Conservation (phyloP, 805 yeast species). For the Candida chilensis region DNA sequence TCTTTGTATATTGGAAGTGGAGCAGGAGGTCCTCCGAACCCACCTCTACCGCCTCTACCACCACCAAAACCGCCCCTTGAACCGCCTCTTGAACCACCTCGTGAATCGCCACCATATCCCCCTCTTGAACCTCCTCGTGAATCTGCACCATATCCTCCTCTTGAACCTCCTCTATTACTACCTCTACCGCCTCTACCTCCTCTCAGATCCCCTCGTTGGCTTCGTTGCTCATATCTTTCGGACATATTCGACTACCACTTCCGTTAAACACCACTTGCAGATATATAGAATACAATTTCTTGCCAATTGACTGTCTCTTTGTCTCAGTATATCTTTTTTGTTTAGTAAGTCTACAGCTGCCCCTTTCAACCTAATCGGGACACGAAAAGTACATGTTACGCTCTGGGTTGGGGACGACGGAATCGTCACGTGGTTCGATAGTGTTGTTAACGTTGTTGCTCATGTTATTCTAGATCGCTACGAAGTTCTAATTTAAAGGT, state of each 20-base stretch:
- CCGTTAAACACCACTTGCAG: too few species aligned
- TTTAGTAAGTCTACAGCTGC: too few species aligned
- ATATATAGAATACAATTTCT: too few species aligned
- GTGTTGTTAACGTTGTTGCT: too few species aligned
- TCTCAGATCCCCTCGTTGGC: constrained; percentile 3
- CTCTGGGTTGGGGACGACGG: too few species aligned
- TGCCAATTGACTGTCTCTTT: too few species aligned
- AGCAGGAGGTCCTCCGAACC: constrained; percentile 7
- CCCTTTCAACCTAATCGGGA: too few species aligned
- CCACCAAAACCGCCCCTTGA: constrained; percentile 3
- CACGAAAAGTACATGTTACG: too few species aligned
- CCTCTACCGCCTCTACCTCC: constrained; percentile 5
- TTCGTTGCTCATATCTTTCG: neutral
- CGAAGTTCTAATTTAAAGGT: too few species aligned
- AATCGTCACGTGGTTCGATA: too few species aligned
- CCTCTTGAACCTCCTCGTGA: constrained; percentile 7
- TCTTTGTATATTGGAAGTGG: constrained; percentile 8
- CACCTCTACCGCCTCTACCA: constrained; percentile 5
- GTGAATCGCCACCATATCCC: constrained; percentile 5
- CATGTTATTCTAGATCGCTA: too few species aligned
- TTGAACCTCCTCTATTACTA: constrained; percentile 6
- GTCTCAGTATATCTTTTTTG: too few species aligned
- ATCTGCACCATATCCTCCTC: constrained; percentile 5
- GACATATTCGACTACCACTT: neutral
- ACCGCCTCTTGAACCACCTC: constrained; percentile 5